phyloP scores from a whole-genome alignment of 1,284 basidiomycete genomes.

The Volvariella volvacea region DNA sequence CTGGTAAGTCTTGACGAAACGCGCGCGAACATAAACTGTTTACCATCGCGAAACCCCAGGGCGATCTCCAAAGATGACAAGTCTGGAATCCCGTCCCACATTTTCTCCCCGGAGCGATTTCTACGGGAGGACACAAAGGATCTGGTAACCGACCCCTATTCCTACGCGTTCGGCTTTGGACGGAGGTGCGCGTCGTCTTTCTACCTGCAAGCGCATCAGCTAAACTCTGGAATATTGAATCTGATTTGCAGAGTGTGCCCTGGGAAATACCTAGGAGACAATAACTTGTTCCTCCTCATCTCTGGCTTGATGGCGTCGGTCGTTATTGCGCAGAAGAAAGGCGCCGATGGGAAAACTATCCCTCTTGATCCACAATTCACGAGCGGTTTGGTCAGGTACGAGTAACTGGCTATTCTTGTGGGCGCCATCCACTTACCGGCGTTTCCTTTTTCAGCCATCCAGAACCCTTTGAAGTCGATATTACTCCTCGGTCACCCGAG shows the following conservation, averaged over 20 bases:
- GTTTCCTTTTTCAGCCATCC: neutral
- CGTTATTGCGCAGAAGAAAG: slow-evolving; percentile 11
- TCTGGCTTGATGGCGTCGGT: neutral
- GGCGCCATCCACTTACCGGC: neutral
- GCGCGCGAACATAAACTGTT: neutral
- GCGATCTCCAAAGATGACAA: slow-evolving; percentile 21
- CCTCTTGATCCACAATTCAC: neutral
- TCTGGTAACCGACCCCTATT: slow-evolving; percentile 16
- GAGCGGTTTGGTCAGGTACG: neutral
- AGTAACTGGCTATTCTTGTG: neutral
- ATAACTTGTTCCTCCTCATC: slow-evolving; percentile 1
- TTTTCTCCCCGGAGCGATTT: slow-evolving; percentile 23
- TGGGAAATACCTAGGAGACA: neutral
- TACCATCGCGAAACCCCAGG: slow-evolving; percentile 11
- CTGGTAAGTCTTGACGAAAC: neutral
- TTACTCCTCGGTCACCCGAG: neutral
- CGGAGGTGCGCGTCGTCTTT: slow-evolving; percentile 17
- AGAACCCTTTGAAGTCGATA: neutral
- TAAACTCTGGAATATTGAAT: too few species aligned
- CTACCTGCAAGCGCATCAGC: too few species aligned
- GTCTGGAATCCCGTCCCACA: slow-evolving; percentile 19
- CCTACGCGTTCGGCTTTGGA: slow-evolving; percentile 24
- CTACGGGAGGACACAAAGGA: slow-evolving; percentile 19
- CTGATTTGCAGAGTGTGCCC: slow-evolving; percentile 13
- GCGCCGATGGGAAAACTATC: neutral